Evolutionary conservation across 2,329 filamentous ascomycete species (phyloP).

Genomic region (Lecanicillium sp.): DNA sequence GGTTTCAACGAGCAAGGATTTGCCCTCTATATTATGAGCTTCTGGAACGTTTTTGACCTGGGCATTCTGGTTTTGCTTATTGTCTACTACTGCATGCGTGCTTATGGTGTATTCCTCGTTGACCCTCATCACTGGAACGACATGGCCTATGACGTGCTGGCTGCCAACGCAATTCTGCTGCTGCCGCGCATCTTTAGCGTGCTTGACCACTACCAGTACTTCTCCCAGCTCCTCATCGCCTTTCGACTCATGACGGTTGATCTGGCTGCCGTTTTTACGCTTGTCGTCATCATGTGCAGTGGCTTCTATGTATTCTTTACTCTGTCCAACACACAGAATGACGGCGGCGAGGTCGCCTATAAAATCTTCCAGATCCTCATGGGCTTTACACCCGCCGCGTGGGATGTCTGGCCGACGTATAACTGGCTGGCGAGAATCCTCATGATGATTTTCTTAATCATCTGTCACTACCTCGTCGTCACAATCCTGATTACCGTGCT

Average conservation of each 20-base stretch:
- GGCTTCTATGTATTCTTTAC: conserved; percentile 96
- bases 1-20: conserved; percentile 97
- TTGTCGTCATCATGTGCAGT: conserved; percentile 83
- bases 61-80: conserved; percentile 82
- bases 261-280: conserved; percentile 72
- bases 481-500: conserved; percentile 94
- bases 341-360: conserved; percentile 73
- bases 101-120: conserved; percentile 80
- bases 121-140: conserved; percentile 70
- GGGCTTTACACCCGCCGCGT: conserved; percentile 92
- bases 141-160: conserved; percentile 90
- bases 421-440: conserved; percentile 72
- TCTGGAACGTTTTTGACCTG: conserved; percentile 94
- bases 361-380: conserved; percentile 90
- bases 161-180: conserved; percentile 81
- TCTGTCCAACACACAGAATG: conserved; percentile 65
- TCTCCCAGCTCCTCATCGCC: conserved; percentile 88
- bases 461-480: conserved; percentile 90
- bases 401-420: conserved; percentile 80
- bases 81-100: conserved; percentile 81
- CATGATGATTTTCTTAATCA: conserved; percentile 78
- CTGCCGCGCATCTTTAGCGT: conserved; percentile 89
- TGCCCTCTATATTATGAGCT: conserved; percentile 92
- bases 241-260: conserved; percentile 93
- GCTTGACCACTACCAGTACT: conserved; percentile 91